Conservation (phyloP, 257 asterid genomes). For the Fraxinus pennsylvanica region DNA sequence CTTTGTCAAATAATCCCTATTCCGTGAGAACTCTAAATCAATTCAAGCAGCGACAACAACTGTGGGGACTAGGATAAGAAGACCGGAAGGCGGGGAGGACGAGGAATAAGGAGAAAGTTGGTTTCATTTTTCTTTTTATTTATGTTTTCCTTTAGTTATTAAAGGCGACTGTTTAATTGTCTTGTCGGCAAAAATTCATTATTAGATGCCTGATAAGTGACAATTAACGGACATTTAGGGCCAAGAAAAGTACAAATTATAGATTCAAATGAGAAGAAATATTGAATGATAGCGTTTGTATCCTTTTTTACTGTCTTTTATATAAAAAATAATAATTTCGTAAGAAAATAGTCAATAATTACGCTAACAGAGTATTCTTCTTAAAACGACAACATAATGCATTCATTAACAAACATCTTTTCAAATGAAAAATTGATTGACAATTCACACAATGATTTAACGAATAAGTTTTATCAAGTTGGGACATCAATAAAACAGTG, state of each 20-base stretch:
- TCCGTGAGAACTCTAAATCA: too few species aligned
- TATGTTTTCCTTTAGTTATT: too few species aligned
- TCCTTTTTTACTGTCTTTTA: too few species aligned
- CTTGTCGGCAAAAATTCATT: not conserved
- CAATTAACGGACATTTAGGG: not conserved
- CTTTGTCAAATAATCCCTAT: too few species aligned
- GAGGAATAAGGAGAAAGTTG: too few species aligned
- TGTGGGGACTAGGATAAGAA: too few species aligned
- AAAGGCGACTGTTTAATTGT: not conserved
- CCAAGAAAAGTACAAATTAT: not conserved
- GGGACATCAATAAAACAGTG: constrained; percentile 23
- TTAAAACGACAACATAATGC: not conserved
- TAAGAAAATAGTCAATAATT: constrained; percentile 17
- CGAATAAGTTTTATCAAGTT: not conserved
- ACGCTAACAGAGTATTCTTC: not conserved
- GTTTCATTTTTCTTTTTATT: too few species aligned
- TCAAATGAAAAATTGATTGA: not conserved
- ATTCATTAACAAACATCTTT: not conserved
- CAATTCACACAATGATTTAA: not conserved
- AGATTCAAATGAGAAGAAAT: not conserved
- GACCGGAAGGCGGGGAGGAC: too few species aligned
- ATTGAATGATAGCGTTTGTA: too few species aligned
- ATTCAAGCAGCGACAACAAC: too few species aligned
- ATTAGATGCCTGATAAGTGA: not conserved
- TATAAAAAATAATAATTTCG: too few species aligned